Base-by-base conservation (phyloP, 805 yeast species). In the Kodamaea neixiangensis region DNA sequence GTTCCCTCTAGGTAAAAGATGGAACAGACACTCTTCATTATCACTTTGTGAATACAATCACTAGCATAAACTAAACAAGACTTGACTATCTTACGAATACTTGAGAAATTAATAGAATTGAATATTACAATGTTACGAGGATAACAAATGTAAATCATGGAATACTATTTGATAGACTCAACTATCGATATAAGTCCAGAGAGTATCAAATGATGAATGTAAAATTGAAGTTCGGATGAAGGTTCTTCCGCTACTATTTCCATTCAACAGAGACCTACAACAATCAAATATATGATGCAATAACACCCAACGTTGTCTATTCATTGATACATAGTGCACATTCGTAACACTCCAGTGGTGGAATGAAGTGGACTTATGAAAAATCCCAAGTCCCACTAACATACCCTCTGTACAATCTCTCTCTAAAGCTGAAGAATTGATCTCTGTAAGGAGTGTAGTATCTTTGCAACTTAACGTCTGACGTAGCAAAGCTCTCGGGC, bases 401-500 rank as follows among this genome's bases (percentile, higher is more conserved):
- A 56, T 74, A 74, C 38, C 79, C 79, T 59, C 73, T 69, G 68
- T 69, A 74, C 58, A 74, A 71, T 63, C 79, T 69, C 58, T 74
- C 79, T 69, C 79, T 72, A 62, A 74, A 66, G 17, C 68, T 55
- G 65, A 74, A 74, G 67, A 67, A 74, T 62, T 72, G 77, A 66
- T 71, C 71, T 67, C 77, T 73, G 69, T 74, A 73, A 47, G 78
- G 75, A 55, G 78, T 66, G 69, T 71, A 74, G 71, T 72, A 74
- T 63, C 71, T 63, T 64, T 74, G 75, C 46, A 60, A 58, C 52
- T 49, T 49, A 40, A 51, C 58, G 41, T 75, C 69, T 9, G 87
- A 79, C n/a, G 88, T 83, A 71, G 85, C 87, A 78, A 89, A 89
- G 29, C 76, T 78, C 54, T 86, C 92, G 35, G 91, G 90, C 3